Conservation (phyloP, 225 moss, liverwort and hornwort genomes). For the Ulota crispa region DNA sequence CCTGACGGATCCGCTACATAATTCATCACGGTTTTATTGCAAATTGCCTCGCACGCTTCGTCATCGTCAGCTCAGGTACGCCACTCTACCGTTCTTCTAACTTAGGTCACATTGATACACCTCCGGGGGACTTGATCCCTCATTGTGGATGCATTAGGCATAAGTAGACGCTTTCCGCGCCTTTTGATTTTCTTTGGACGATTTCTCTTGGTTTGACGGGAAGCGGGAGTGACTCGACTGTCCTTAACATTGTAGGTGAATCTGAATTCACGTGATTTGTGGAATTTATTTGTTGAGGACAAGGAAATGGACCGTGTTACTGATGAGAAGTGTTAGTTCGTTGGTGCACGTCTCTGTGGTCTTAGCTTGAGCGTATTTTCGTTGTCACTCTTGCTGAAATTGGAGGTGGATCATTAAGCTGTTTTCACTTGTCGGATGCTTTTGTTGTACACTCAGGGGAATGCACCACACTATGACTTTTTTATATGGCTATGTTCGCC, state of each 20-base stretch:
- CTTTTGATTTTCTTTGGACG: neutral
- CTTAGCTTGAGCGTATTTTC: neutral
- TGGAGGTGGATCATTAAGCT: neutral
- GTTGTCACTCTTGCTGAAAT: neutral
- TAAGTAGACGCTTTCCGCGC: neutral
- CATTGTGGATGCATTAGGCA: neutral
- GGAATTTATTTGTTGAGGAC: neutral
- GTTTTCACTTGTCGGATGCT: neutral
- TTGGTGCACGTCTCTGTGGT: neutral
- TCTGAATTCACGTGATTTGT: neutral
- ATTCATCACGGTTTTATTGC: neutral
- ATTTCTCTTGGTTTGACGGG: neutral
- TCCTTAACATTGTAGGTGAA: constrained; percentile 9
- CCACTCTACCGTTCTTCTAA: neutral
- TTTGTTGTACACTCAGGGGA: neutral
- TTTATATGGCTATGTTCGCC: neutral
- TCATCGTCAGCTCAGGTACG: neutral
- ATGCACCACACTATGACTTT: neutral
- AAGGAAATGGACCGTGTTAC: neutral
- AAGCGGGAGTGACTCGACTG: neutral
- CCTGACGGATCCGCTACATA: neutral
- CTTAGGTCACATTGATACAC: neutral
- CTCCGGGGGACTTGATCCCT: neutral
- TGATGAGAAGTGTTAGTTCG: neutral
- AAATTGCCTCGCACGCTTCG: neutral